phyloP scores from a whole-genome alignment of 805 yeast species.

The Kazachstania martiniae region DNA sequence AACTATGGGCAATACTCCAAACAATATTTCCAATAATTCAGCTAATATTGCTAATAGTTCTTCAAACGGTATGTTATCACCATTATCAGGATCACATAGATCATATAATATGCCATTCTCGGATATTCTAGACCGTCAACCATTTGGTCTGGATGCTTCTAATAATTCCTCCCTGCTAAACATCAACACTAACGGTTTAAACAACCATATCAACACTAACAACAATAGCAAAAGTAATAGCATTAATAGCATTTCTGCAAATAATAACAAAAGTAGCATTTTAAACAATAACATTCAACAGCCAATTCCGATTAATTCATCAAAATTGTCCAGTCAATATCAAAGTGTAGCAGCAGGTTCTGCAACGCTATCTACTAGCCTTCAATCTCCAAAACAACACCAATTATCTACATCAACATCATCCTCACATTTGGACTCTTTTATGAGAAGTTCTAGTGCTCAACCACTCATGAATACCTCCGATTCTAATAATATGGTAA shows the following conservation, averaged over 20 bases:
- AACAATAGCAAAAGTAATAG: too few species aligned
- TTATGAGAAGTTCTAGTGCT: background rate
- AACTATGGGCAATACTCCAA: background rate
- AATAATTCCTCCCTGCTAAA: too few species aligned
- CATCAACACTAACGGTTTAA: background rate
- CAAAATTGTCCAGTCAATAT: too few species aligned
- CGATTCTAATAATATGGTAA: slow-evolving; percentile 4
- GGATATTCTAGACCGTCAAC: too few species aligned
- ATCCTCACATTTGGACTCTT: background rate
- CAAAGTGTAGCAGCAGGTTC: slow-evolving; percentile 20
- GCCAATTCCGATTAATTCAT: slow-evolving; percentile 5
- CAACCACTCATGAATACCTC: background rate
- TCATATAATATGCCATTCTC: too few species aligned
- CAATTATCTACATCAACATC: background rate
- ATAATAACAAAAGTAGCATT: too few species aligned
- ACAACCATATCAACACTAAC: background rate
- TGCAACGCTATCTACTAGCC: slow-evolving; percentile 17
- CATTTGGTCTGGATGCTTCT: too few species aligned
- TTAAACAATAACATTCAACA: background rate
- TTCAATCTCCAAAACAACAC: slow-evolving; percentile 11
- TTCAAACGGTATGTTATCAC: too few species aligned
- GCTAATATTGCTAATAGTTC: too few species aligned
- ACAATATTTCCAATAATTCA: background rate
- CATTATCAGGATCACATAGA: too few species aligned
- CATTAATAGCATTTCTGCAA: too few species aligned